A percentile compares a stretch with the other conserved stretches of the same genome.
These are phyloP conservation scores for Yamadazyma diddensiae DNA, from an alignment of 1,139 yeast species.

Conservation along the genomic window DNA sequence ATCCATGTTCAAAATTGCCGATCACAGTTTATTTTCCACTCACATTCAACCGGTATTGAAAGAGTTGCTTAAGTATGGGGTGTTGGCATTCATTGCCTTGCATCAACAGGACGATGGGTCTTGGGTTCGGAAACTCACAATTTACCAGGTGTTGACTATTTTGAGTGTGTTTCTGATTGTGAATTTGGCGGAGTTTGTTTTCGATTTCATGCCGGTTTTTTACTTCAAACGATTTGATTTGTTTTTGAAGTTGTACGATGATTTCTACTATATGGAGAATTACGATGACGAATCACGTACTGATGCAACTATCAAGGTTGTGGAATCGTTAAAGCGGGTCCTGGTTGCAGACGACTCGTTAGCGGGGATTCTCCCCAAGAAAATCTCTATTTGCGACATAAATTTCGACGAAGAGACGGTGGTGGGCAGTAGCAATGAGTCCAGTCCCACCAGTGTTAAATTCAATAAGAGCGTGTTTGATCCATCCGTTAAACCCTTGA, in stretches of 20 bases:
- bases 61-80: constrained; percentile 11
- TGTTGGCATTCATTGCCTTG: constrained; percentile 13
- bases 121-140: constrained; percentile 8
- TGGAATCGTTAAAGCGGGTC: constrained; percentile 7
- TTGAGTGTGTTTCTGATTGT: constrained; percentile 6
- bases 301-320: constrained; percentile 10
- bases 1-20: constrained; percentile 11
- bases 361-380: constrained; percentile 14
- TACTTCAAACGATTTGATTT: constrained; percentile 8
- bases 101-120: constrained; percentile 6
- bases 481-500: constrained; percentile 4
- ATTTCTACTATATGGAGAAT: constrained; percentile 10
- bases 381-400: constrained; percentile 9
- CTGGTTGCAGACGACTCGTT: constrained; percentile 9
- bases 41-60: constrained; percentile 13
- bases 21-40: constrained; percentile 8
- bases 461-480: constrained; percentile 7
- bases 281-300: constrained; percentile 9
- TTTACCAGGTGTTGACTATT: constrained; percentile 9
- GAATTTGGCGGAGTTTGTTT: constrained; percentile 7
- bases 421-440: neutral
- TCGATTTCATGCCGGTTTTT: constrained; percentile 11
- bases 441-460: neutral
- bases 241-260: constrained; percentile 13
- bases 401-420: constrained; percentile 2